A percentile compares a stretch with the other conserved stretches of the same genome.
Conservation (phyloP, 2,329 filamentous ascomycete genomes). For the Tolypocladium album region DNA sequence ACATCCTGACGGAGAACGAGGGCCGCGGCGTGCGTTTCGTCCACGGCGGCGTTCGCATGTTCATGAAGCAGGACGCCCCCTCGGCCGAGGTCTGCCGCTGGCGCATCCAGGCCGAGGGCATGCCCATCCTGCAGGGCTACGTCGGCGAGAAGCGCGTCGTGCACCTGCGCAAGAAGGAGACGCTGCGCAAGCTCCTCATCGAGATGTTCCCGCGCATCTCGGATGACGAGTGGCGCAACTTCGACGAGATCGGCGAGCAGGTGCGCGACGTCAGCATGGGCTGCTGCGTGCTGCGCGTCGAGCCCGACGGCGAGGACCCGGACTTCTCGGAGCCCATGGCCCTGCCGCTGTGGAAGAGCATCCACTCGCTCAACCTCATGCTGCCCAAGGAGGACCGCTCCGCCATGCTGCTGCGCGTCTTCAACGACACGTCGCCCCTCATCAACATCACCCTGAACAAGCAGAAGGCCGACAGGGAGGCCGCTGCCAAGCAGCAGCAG, state of each 20-base stretch:
- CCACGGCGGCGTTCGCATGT: constrained; percentile 97
- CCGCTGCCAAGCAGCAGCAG: constrained; percentile 18
- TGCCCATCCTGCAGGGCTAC: constrained; percentile 85
- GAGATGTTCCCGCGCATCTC: constrained; percentile 95
- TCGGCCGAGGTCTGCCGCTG: constrained; percentile 79
- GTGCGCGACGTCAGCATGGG: constrained; percentile 76
- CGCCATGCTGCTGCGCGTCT: constrained; percentile 84
- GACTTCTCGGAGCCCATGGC: constrained; percentile 69
- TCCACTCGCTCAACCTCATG: constrained; percentile 92
- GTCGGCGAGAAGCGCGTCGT: constrained; percentile 71
- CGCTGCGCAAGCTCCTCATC: constrained; percentile 69
- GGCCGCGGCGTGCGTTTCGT: constrained; percentile 89
- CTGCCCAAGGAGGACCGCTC: constrained; percentile 91
- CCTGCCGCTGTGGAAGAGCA: constrained; percentile 86
- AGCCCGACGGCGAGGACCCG: constrained; percentile 55
- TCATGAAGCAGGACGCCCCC: constrained; percentile 93
- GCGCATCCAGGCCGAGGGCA: constrained; percentile 91
- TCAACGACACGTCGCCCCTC: constrained; percentile 77
- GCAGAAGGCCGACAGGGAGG: constrained; percentile 22
- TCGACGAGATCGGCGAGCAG: constrained; percentile 81
- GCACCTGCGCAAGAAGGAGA: constrained; percentile 64
- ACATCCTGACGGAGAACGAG: constrained; percentile 81
- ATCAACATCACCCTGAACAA: constrained; percentile 56
- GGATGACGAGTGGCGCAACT: constrained; percentile 59
- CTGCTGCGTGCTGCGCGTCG: constrained; percentile 80